Base-by-base conservation (phyloP, 768 basidiomycete genomes). In the Leucocoprinus birnbaumii region DNA sequence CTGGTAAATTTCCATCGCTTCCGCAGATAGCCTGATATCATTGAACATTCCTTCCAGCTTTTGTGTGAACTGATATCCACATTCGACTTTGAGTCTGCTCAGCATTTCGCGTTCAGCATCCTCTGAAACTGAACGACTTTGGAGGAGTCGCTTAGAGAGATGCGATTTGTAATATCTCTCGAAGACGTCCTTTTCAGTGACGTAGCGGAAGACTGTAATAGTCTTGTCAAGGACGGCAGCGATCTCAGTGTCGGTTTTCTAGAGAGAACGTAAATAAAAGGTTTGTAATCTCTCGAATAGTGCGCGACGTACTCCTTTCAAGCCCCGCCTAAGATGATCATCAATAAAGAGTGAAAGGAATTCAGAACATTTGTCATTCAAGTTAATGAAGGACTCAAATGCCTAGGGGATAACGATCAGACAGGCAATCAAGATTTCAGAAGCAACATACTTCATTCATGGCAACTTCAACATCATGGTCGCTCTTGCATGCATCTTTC, bases 31-130 rank as follows among this genome's bases (percentile, higher is more conserved):
- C 63, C 85, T 91, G 85, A 99, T 94, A 66, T 98, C 96, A 60
- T 92, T 81, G 82, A 99, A 97, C 96, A 99, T 99, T 55, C 95
- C 95, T 69, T 99, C 95, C 63, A 98, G 76, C 68, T 95, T 95
- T 71, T 96, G 93, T 1, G 97, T 98, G 70, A 98, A 99, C 66
- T 96, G 93, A 62, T 87, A 88, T 6, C 96, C 96, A 64, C 91
- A 95, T 72, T 98, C 96, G 22, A 96, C 81, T 73, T 98, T 98
- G 64, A 99, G 84, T 71, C 97, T 98, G 44, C 93, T 87, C 1
- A 99, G 81, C 94, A 99, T 98, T 55, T 89, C 92, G 44, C 91
- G 88, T 66, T 99, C 97, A 2, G 97, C 95, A 69, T 99, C 97
- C 62, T 99, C 97, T 0, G 94, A 97, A 6, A 95, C 85, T 18